phyloP scores from a whole-genome alignment of 73 alveolate species.

The Symbiodinium natans region DNA sequence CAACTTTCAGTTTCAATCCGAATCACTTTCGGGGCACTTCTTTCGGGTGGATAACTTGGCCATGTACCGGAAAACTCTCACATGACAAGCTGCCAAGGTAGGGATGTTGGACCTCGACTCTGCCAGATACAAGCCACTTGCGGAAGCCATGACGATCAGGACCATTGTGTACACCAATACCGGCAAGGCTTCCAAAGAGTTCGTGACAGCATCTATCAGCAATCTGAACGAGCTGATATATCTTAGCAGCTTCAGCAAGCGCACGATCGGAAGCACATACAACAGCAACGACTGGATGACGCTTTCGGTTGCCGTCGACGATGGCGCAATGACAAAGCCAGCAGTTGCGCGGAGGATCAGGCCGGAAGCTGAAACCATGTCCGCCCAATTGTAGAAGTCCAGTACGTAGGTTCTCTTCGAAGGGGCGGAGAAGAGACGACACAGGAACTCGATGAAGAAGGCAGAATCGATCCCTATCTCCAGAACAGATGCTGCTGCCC shows the following conservation, averaged over 20 bases:
- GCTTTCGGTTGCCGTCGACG: not conserved
- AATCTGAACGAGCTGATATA: not conserved
- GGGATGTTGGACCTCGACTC: not conserved
- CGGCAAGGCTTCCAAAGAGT: conserved; percentile 34
- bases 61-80: no score
- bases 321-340: not conserved
- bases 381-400: conserved; percentile 55
- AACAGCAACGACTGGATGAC: not conserved
- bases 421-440: conserved; percentile 56
- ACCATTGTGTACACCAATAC: conserved; percentile 15
- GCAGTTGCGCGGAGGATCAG: not conserved
- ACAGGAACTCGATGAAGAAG: conserved; percentile 3
- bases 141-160: not conserved
- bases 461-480: not conserved
- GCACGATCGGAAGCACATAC: conserved; percentile 10
- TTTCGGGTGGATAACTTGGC: no score
- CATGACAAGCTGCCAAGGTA: not conserved
- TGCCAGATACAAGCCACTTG: not conserved
- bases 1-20: no score
- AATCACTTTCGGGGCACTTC: no score
- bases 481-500: not conserved
- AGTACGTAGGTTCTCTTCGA: conserved; percentile 40
- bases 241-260: conserved; percentile 53
- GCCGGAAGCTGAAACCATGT: not conserved
- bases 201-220: conserved; percentile 18